Evolutionary conservation across 768 basidiomycete species (phyloP), one percentile per base, ranked within the genome.

Genomic region (Hericium erinaceus): DNA sequence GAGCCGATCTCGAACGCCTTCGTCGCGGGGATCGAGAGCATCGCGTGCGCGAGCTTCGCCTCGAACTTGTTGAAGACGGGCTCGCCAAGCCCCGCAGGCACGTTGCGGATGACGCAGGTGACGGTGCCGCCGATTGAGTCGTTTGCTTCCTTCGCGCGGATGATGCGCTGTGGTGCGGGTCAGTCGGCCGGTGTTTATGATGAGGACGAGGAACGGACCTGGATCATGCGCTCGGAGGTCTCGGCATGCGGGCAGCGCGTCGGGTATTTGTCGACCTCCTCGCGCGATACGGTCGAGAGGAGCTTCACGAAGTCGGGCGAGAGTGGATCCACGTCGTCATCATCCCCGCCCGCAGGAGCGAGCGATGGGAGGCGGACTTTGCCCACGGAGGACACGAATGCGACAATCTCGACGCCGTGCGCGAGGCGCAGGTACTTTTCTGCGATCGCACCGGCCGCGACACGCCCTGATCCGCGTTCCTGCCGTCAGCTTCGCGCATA

Each of bases 81-180:
- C 71, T 98, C 97, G 52, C 97, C 97, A 28, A 98, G 82, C 8
- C 97, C 97, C 18, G 86, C 74, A 49, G 97, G 97, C 2, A 87
- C 84, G 57, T 86, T 84, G 48, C 95, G 89, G 64, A 99, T 89
- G 40, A 98, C 91, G 69, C 97, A 98, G 57, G 93, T 98, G 55
- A 98, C 84, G 2, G 92, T 95, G n/a, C 97, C 97, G 53, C 97
- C 97, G 61, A 99, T 95, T 3, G 95, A 98, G 75, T 99, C 97
- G 56, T 82, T 75, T 2, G 83, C 79, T 18, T 92, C 85, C 71
- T 98, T 98, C 39, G 97, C 93, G 55, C 89, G 87, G 63, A 97
- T 77, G 69, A 99, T 98, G 62, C 93, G 87, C 94, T 97, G 64
- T 24, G 28, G 28, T 24, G 8, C 54, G 12, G 15, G 33, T 52